Percentiles rank a stretch among this genome's conserved stretches.
Conservation (phyloP, 2,329 filamentous ascomycete genomes). For the Orbilia quercus region DNA sequence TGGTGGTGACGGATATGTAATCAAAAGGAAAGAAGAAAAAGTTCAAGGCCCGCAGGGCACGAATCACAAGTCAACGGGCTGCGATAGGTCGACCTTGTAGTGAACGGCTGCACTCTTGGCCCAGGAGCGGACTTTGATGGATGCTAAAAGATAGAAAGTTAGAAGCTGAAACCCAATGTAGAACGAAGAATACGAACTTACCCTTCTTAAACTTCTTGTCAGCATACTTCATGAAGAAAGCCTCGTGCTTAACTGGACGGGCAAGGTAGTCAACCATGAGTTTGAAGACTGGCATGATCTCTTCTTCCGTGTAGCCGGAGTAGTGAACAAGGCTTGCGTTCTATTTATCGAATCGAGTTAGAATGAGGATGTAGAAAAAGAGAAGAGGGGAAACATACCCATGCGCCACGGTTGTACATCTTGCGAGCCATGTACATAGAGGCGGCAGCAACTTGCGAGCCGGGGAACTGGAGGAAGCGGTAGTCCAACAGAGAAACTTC, state of each 20-base stretch:
- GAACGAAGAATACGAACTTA: constrained; percentile 66
- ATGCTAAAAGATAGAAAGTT: constrained; percentile 58
- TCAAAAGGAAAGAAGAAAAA: constrained; percentile 32
- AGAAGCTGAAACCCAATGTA: constrained; percentile 58
- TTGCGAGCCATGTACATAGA: constrained; percentile 94
- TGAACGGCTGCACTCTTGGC: constrained; percentile 50
- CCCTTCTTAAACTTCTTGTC: constrained; percentile 99
- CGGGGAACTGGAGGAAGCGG: constrained; percentile 87
- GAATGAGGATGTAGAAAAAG: background rate
- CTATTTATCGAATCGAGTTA: constrained; percentile 65
- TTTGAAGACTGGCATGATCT: constrained; percentile 90
- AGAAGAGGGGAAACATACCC: constrained; percentile 72
- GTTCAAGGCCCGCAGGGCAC: constrained; percentile 18
- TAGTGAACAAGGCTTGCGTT: constrained; percentile 89
- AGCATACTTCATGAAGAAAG: constrained; percentile 99
- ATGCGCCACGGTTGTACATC: constrained; percentile 89
- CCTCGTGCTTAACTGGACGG: constrained; percentile 89
- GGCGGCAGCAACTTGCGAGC: constrained; percentile 88
- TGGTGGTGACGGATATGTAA: constrained; percentile 39
- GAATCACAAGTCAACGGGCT: constrained; percentile 50
- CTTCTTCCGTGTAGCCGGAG: constrained; percentile 89
- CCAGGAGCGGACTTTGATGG: constrained; percentile 59
- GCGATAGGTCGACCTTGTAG: constrained; percentile 52
- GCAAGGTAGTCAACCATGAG: constrained; percentile 98
- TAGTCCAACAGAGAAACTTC: constrained; percentile 97